Conservation (phyloP, 2,329 filamentous ascomycete species). For the Cryphonectria japonica region DNA sequence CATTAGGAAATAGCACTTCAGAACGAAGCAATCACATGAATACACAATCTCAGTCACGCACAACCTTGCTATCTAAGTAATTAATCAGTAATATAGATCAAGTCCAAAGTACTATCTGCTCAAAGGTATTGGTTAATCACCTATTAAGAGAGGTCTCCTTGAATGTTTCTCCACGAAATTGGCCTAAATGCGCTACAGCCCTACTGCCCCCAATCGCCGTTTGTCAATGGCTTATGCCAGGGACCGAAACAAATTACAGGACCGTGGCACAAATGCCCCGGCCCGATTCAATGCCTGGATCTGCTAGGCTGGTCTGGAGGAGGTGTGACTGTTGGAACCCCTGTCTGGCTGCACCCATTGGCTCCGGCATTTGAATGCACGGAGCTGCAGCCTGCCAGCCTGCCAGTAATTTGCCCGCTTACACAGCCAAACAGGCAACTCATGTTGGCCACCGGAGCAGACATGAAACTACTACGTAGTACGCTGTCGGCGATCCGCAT, state of each 20-base stretch:
- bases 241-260: background rate
- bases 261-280: background rate
- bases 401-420: constrained; percentile 4
- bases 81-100: no score
- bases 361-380: background rate
- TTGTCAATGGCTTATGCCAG: background rate
- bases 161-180: background rate
- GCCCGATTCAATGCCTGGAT: background rate
- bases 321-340: background rate
- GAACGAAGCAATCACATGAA: background rate
- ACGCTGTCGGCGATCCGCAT: background rate
- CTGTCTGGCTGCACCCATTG: background rate
- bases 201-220: background rate
- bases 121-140: background rate
- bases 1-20: background rate
- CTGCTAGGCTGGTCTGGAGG: background rate
- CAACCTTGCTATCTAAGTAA: no score
- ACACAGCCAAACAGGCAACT: constrained; percentile 2
- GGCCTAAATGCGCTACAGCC: background rate
- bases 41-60: no score
- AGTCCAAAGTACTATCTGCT: background rate
- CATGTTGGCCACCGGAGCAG: background rate
- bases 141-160: background rate
- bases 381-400: constrained; percentile 1
- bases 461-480: constrained; percentile 4